Conservation (phyloP, 2,329 filamentous ascomycete genomes). For the Cryphonectria carpinicola region DNA sequence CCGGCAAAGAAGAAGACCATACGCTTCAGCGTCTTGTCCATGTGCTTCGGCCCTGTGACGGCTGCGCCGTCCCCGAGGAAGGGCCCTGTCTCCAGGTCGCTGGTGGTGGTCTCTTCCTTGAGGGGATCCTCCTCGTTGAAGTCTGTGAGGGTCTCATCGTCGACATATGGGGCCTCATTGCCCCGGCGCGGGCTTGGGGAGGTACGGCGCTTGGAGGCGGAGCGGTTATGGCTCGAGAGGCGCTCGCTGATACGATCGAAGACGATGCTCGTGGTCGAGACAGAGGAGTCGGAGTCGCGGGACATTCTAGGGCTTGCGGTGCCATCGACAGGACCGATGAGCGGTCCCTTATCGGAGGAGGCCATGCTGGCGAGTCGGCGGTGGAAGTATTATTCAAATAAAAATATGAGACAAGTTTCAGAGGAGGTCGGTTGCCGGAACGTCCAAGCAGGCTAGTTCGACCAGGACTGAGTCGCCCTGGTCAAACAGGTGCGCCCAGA, state of each 20-base stretch:
- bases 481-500: not conserved
- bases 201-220: slow-evolving; percentile 31
- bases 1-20: slow-evolving; percentile 63
- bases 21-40: slow-evolving; percentile 68
- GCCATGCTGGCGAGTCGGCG: slow-evolving; percentile 16
- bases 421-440: not conserved
- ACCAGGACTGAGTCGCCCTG: not conserved
- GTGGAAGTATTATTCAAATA: not conserved
- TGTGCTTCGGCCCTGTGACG: slow-evolving; percentile 51
- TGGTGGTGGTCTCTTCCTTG: slow-evolving; percentile 46
- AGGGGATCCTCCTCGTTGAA: slow-evolving; percentile 52
- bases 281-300: slow-evolving; percentile 69
- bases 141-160: slow-evolving; percentile 39
- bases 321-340: slow-evolving; percentile 18
- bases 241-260: slow-evolving; percentile 75
- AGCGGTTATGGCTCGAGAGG: slow-evolving; percentile 35
- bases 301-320: slow-evolving; percentile 44
- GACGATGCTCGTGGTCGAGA: slow-evolving; percentile 82
- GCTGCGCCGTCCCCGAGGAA: slow-evolving; percentile 50
- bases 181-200: slow-evolving; percentile 23
- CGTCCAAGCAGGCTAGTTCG: not conserved
- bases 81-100: slow-evolving; percentile 57
- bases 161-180: slow-evolving; percentile 31
- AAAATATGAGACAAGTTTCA: slow-evolving; percentile 9
- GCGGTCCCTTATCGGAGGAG: slow-evolving; percentile 23